Conservation (phyloP, 306 rosid genomes). For the Crotalaria pallida region DNA sequence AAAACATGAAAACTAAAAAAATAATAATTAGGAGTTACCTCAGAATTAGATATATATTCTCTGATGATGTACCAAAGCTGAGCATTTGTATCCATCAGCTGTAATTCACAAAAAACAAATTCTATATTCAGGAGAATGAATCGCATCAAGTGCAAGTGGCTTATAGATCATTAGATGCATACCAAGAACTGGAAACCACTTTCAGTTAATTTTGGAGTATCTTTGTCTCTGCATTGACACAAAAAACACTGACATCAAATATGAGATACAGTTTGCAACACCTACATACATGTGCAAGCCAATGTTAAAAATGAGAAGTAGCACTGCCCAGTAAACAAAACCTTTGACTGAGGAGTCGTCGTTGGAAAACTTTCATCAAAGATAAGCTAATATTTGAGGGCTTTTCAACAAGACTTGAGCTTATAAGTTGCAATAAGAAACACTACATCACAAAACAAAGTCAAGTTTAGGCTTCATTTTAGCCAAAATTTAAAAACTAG, state of each 20-base stretch:
- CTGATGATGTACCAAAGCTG: constrained; percentile 97
- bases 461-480: constrained; percentile 32
- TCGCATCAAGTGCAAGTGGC: constrained; percentile 24
- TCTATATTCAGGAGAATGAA: constrained; percentile 27
- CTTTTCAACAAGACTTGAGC: constrained; percentile 70
- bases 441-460: constrained; percentile 56
- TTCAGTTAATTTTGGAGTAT: constrained; percentile 80
- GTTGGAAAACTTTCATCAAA: constrained; percentile 89
- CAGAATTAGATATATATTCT: constrained; percentile 90
- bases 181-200: constrained; percentile 99
- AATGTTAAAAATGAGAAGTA: constrained; percentile 13
- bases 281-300: neutral
- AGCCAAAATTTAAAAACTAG: constrained; percentile 25
- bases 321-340: constrained; percentile 21
- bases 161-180: constrained; percentile 38
- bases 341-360: constrained; percentile 87
- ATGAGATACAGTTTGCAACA: constrained; percentile 5
- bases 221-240: constrained; percentile 62
- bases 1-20: neutral
- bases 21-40: constrained; percentile 44
- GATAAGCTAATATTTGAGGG: constrained; percentile 71
- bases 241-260: constrained; percentile 14
- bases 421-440: constrained; percentile 92
- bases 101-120: constrained; percentile 34
- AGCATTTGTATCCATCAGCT: constrained; percentile 97